These are phyloP conservation scores for Fusarium odoratissimum DNA, from an alignment of 2,329 filamentous ascomycete species.

Conservation along the genomic window DNA sequence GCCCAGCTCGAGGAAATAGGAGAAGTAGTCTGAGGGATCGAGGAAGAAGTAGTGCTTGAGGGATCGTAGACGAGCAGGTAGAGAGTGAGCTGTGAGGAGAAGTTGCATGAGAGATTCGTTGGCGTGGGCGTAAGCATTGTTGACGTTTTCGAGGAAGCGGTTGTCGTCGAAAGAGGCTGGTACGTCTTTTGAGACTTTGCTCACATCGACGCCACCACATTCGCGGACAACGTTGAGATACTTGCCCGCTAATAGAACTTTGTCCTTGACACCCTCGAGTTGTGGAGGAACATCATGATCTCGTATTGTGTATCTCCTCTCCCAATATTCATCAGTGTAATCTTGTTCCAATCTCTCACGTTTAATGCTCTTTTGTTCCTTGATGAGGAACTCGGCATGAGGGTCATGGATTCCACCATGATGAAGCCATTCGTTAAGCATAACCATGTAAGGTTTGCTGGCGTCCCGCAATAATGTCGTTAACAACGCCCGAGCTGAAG, in stretches of 20 bases:
- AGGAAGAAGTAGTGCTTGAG: conserved; percentile 99
- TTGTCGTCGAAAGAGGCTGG: conserved; percentile 92
- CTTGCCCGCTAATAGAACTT: conserved; percentile 94
- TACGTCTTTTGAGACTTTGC: conserved; percentile 87
- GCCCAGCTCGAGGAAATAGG: conserved; percentile 94
- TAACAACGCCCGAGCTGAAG: conserved; percentile 83
- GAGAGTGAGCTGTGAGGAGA: conserved; percentile 89
- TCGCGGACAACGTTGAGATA: conserved; percentile 98
- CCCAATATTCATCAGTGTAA: conserved; percentile 99
- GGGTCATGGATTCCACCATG: conserved; percentile 95
- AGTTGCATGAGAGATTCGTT: conserved; percentile 93
- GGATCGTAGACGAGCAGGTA: conserved; percentile 87
- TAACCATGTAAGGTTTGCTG: conserved; percentile 94
- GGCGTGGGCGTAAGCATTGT: conserved; percentile 92
- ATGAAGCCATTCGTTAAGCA: conserved; percentile 99
- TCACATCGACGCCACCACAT: conserved; percentile 94
- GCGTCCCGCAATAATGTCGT: conserved; percentile 87
- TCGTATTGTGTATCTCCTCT: conserved; percentile 94
- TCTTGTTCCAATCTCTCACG: conserved; percentile 92
- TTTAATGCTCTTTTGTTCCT: conserved; percentile 94
- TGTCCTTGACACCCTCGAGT: conserved; percentile 89
- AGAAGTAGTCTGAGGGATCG: conserved; percentile 97
- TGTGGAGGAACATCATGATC: conserved; percentile 93
- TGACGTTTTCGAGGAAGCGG: conserved; percentile 95
- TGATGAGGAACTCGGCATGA: conserved; percentile 92